Base-by-base conservation (phyloP, 2,329 filamentous ascomycete genomes). In the Cercospora berteroae region DNA sequence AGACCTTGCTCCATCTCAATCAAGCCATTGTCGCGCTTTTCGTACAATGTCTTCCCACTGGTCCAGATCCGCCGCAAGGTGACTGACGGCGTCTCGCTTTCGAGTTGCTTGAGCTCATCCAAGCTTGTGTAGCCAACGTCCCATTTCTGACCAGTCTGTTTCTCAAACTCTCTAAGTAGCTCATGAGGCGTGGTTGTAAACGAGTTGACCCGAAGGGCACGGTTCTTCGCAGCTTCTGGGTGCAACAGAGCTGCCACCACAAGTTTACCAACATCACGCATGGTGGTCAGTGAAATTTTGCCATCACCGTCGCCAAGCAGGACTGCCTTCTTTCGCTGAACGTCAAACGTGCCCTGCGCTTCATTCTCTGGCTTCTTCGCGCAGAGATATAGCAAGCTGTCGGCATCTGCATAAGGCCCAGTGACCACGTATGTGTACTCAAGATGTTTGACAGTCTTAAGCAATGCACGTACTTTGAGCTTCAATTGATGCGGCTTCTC, bases 1-100 rank as follows among this genome's bases (percentile, higher is more conserved):
- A 85, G 76, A 13, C 64, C 55, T 27, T 85, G 79, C 8, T 82
- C 82, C 4, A 81, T 81, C 6, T 74, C 78, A 60, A 92, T 82
- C 1, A 83, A 72, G 29, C 82, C 83, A 72, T 93, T 92, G 74
- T 91, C 89, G 64, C 88, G 85, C 77, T 86, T 85, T 1, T 87
- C 84, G 74, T 93, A 92, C 56, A 92, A 76, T 0, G 90, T 93
- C 1, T 88, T 88, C 0, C 90, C 90, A 73, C 90, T 86, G 0
- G 86, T 85, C 90, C 90, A 93, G 60, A 93, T 93, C 18, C 90
- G 81, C 56, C 88, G 81, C 70, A 93, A 79, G 0, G 90, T 92
- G 59, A 84, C 82, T 1, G 80, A 70, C 0, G 86, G 87, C 0
- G 84, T 83, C 74, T 86, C 81, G 62, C 83, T 75, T 79, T 93